phyloP scores from a whole-genome alignment of 2,329 filamentous ascomycete species.

The Daldinia sp. region DNA sequence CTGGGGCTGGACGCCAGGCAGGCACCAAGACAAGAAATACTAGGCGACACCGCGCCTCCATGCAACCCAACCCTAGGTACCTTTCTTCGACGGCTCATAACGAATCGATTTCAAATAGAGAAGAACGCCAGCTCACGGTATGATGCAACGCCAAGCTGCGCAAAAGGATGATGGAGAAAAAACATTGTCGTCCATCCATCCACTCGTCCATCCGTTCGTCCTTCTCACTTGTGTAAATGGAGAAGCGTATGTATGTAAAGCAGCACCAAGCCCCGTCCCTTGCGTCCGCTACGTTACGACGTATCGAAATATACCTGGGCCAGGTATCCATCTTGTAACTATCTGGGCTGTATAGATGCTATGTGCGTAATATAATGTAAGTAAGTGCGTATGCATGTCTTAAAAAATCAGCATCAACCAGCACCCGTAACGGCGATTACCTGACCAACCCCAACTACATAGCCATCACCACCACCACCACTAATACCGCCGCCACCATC shows the following conservation, averaged over 20 bases:
- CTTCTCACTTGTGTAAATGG: background rate
- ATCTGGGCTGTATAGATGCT: background rate
- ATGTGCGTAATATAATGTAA: too few relatives aligned
- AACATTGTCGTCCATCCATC: too few relatives aligned
- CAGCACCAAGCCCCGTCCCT: background rate
- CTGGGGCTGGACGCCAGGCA: background rate
- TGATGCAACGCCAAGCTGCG: background rate
- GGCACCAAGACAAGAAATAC: background rate
- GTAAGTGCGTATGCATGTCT: constrained; percentile 9
- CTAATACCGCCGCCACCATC: background rate
- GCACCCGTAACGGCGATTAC: background rate
- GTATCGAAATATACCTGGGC: background rate
- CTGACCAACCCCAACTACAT: background rate
- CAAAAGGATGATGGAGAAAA: background rate
- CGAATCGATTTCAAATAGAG: background rate
- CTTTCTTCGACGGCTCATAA: background rate
- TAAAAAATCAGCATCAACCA: background rate
- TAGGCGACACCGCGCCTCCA: background rate
- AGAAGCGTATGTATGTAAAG: background rate
- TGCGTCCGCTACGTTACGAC: background rate
- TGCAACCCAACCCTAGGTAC: too few relatives aligned
- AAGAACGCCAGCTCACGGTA: background rate
- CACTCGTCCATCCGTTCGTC: background rate
- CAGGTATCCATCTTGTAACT: background rate
- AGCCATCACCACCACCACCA: background rate